Evolutionary conservation across 768 basidiomycete species (phyloP).

Genomic region (Termitomyces sp.): DNA sequence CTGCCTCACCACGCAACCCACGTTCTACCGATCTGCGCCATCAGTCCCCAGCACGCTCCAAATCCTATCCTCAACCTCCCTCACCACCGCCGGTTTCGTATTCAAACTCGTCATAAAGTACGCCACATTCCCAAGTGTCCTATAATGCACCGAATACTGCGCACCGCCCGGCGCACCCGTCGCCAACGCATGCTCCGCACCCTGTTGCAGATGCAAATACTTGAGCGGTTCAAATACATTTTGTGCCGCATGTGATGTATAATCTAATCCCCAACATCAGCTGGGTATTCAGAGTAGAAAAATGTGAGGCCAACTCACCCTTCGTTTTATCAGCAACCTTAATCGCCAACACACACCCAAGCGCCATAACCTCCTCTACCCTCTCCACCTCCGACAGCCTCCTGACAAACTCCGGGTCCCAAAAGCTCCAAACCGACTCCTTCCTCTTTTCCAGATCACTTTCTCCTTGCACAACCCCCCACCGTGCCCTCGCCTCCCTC

Average conservation of each 20-base stretch:
- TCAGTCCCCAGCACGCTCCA: conserved; percentile 27
- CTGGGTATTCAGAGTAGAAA: rapidly evolving
- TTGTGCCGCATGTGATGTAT: conserved; percentile 61
- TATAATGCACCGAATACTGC: conserved; percentile 70
- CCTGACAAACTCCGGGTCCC: conserved; percentile 70
- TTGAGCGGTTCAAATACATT: conserved; percentile 49
- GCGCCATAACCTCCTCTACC: conserved; percentile 77
- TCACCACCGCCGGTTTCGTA: conserved; percentile 47
- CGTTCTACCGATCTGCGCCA: not conserved
- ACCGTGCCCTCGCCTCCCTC: conserved; percentile 51
- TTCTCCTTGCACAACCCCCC: conserved; percentile 54
- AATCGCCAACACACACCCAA: conserved; percentile 83
- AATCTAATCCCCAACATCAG: conserved; percentile 29
- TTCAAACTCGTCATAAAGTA: conserved; percentile 92
- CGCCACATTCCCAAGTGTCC: conserved; percentile 88
- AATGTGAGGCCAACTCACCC: conserved; percentile 36
- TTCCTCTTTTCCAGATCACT: not conserved
- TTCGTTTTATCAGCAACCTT: conserved; percentile 53
- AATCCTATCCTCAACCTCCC: conserved; percentile 59
- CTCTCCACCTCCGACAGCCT: conserved; percentile 47
- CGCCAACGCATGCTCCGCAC: conserved; percentile 8
- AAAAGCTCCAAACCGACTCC: conserved; percentile 72
- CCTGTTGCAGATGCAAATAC: conserved; percentile 14
- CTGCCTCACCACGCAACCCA: not conserved
- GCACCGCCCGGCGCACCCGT: conserved; percentile 46